phyloP scores from a whole-genome alignment of 176 grass and related monocot species.

The Avena sativa region DNA sequence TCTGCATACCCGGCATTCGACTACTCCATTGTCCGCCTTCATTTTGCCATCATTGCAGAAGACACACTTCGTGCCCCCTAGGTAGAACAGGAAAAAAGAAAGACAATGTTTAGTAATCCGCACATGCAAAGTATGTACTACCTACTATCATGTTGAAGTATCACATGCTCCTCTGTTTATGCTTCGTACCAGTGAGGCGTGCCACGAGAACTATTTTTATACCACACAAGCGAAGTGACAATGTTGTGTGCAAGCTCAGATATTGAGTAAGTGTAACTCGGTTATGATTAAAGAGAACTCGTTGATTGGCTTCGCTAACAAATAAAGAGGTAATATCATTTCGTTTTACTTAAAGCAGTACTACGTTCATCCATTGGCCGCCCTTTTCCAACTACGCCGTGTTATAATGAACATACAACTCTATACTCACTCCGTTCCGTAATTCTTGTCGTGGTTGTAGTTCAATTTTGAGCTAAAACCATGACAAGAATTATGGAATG shows the following conservation, averaged over 20 bases:
- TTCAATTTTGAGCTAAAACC: too few species aligned
- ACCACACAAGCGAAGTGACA: neutral
- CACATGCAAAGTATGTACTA: neutral
- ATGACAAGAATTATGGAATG: too few species aligned
- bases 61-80: constrained; percentile 89
- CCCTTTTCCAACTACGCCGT: too few species aligned
- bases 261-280: neutral
- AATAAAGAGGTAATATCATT: neutral
- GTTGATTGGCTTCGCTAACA: neutral
- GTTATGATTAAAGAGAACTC: neutral
- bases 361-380: too few species aligned
- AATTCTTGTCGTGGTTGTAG: too few species aligned
- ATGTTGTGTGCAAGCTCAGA: neutral
- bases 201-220: neutral
- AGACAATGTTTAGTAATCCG: neutral
- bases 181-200: neutral
- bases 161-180: neutral
- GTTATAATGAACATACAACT: too few species aligned
- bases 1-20: constrained; percentile 85
- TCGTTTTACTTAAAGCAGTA: neutral
- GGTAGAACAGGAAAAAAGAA: neutral
- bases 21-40: constrained; percentile 72
- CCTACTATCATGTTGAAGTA: neutral
- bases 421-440: too few species aligned
- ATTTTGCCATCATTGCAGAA: constrained; percentile 92